phyloP scores from a whole-genome alignment of 495 filamentous ascomycete genomes.

The Podospora bellae-mahoneyi region DNA sequence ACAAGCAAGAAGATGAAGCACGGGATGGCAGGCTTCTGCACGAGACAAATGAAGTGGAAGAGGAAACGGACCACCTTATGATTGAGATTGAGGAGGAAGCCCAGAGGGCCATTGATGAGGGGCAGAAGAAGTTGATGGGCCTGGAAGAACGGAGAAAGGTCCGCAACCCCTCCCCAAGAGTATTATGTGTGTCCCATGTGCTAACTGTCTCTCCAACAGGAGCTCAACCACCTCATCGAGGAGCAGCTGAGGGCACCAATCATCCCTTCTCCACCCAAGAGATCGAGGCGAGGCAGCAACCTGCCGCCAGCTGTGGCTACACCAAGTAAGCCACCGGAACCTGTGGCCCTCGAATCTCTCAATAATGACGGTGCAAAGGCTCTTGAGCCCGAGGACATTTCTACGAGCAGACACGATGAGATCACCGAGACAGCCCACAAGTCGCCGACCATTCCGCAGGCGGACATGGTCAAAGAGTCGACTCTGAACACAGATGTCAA shows the following conservation, averaged over 20 bases:
- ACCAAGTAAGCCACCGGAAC: not conserved
- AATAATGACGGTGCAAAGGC: conserved; percentile 5
- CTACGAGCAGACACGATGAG: no score
- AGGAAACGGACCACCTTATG: conserved; percentile 31
- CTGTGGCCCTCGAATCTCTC: conserved; percentile 2
- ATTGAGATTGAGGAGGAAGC: conserved; percentile 32
- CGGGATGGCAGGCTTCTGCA: conserved; percentile 21
- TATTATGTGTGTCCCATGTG: not conserved
- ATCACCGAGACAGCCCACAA: not conserved
- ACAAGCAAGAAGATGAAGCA: conserved; percentile 27
- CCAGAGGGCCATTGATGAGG: conserved; percentile 24
- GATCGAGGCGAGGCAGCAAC: conserved; percentile 10
- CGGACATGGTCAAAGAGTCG: not conserved
- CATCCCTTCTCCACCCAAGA: conserved; percentile 15
- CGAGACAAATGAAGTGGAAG: conserved; percentile 28
- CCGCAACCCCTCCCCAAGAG: not conserved
- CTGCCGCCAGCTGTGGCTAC: conserved; percentile 6
- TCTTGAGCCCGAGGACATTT: not conserved
- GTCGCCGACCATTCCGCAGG: not conserved
- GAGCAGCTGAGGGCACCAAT: conserved; percentile 32
- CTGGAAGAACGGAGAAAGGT: conserved; percentile 36
- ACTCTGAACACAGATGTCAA: not conserved
- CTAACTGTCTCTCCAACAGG: conserved; percentile 23
- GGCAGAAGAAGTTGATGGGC: conserved; percentile 24
- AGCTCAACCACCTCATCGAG: conserved; percentile 38